Evolutionary conservation across 2,329 filamentous ascomycete genomes (phyloP), one percentile per base, ranked within the genome.

Genomic region (Fusarium piperis): DNA sequence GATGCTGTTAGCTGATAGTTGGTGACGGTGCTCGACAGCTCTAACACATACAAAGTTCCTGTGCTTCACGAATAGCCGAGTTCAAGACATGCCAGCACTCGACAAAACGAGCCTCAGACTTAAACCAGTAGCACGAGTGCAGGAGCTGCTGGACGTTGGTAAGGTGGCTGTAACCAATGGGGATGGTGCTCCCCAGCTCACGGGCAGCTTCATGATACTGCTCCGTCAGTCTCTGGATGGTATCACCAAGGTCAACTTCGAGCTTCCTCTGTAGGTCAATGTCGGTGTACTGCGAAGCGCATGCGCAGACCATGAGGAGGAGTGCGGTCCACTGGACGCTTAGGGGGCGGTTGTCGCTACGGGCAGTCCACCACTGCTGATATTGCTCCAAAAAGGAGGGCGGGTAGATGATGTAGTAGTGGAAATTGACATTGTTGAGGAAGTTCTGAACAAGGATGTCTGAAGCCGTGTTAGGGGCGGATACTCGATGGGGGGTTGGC

Each of bases 321-420:
- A 83, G 78, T 56, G 79, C 80, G 9, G 81, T 83, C 80, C 79
- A 83, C 57, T 80, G 79, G 4, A 82, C 70, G 30, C 77, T 74
- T 2, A 83, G 73, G n/a, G 79, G 79, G 20, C 71, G 71, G 32
- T 74, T 70, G 12, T 76, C 75, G 41, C 74, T 70, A 35, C 79
- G 76, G 23, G 72, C 66, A 16, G 65, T 58, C 79, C 81, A 83
- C 81, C 81, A 83, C 15, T 70, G 63, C 35, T 78, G 72, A 46
- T 83, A 83, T 26, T 82, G 79, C 36, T 79, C 76, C 13, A 81
- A 36, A 36, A 83, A 82, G 6, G 74, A 72, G 0, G 77, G 68
- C 0, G 81, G 79, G 59, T 83, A 81, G 32, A 82, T 70, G 55
- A 82, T 79, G 64, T 83, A 83, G 74, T 81, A 80, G 64, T 82